phyloP scores from a whole-genome alignment of 441 rosid species.

The Gossypium laxum region DNA sequence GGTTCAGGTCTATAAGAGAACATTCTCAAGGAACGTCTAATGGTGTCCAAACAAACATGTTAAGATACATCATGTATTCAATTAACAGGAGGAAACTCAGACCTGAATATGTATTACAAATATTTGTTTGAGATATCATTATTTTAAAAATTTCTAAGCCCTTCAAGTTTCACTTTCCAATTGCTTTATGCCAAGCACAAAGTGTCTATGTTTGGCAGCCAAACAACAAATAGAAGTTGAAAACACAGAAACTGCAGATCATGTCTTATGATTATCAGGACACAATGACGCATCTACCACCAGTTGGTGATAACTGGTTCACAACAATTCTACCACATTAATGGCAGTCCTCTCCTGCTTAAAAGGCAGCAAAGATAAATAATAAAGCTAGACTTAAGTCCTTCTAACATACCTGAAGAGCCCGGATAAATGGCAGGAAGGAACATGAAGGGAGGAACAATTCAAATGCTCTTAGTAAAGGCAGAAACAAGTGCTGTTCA shows the following conservation, averaged over 20 bases:
- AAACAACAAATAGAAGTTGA: constrained; percentile 6
- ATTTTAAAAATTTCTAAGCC: neutral
- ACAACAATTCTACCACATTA: constrained; percentile 2
- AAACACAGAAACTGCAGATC: constrained; percentile 9
- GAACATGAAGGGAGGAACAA: constrained; percentile 96
- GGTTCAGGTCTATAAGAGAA: neutral
- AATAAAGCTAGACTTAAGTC: constrained; percentile 10
- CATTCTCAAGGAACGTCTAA: neutral
- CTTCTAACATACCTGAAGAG: constrained; percentile 76
- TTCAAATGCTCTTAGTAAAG: constrained; percentile 92
- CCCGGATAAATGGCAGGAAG: constrained; percentile 82
- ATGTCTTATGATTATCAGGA: constrained; percentile 12
- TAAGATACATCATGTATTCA: neutral
- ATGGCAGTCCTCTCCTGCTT: constrained; percentile 4
- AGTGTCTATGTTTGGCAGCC: constrained; percentile 7
- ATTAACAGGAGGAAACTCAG: neutral
- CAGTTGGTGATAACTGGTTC: constrained; percentile 1
- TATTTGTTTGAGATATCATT: neutral
- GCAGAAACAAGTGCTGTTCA: constrained; percentile 83
- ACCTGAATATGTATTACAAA: neutral
- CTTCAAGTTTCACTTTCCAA: constrained; percentile 5
- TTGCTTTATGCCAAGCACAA: neutral
- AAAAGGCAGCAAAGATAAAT: constrained; percentile 19
- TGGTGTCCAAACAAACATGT: neutral
- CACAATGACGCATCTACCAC: neutral